Evolutionary conservation across 2,329 filamentous ascomycete genomes (phyloP).

Genomic region (Colletotrichum sp.): DNA sequence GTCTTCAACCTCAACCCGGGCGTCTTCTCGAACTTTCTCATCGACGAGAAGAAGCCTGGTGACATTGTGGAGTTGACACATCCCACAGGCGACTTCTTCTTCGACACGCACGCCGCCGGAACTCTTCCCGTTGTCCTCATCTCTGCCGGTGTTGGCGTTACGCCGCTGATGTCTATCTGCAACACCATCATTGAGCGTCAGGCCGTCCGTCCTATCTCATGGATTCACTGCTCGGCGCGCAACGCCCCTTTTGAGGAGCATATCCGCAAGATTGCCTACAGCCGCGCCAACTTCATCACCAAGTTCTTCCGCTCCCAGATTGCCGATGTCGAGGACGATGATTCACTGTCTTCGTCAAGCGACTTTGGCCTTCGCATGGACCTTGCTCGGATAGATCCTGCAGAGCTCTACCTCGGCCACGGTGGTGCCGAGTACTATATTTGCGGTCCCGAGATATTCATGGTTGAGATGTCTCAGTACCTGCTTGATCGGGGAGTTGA

Average conservation of each 20-base stretch:
- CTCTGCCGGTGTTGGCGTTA: constrained; percentile 65
- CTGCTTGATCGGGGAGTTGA: constrained; percentile 45
- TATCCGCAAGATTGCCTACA: constrained; percentile 47
- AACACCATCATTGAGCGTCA: constrained; percentile 54
- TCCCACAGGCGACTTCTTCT: constrained; percentile 67
- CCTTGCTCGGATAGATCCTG: constrained; percentile 46
- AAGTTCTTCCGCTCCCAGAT: constrained; percentile 57
- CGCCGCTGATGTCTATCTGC: constrained; percentile 66
- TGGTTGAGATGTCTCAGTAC: constrained; percentile 53
- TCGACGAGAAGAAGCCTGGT: constrained; percentile 65
- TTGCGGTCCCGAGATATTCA: constrained; percentile 60
- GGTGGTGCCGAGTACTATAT: constrained; percentile 57
- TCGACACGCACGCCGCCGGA: constrained; percentile 46
- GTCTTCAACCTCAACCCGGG: constrained; percentile 60
- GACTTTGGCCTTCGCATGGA: constrained; percentile 48
- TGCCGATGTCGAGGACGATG: constrained; percentile 45
- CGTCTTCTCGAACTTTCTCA: constrained; percentile 72
- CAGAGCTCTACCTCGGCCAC: constrained; percentile 51
- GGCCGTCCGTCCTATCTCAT: constrained; percentile 56
- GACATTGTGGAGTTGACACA: constrained; percentile 70
- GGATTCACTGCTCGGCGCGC: constrained; percentile 60
- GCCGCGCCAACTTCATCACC: constrained; percentile 38
- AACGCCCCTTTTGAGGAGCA: constrained; percentile 60
- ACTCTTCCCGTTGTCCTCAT: constrained; percentile 62
- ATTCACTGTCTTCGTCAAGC: constrained; percentile 48